Evolutionary conservation across 2,329 filamentous ascomycete species (phyloP).

Genomic region (Colletotrichum sp.): DNA sequence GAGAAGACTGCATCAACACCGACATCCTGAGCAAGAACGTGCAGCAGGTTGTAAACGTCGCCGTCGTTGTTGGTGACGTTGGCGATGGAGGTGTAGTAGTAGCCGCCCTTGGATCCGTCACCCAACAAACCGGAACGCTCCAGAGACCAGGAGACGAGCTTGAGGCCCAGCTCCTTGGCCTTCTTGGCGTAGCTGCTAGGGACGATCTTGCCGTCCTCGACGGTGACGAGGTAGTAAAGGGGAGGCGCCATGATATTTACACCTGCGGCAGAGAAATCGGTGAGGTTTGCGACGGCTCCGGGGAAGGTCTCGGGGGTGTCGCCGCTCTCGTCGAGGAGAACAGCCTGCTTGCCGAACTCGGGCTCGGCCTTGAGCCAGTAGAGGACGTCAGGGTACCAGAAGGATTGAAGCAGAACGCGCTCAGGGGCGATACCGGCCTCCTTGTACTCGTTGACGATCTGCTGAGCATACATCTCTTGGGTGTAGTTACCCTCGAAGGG

Average conservation of each 20-base stretch:
- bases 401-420: constrained; percentile 68
- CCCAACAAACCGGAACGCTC: constrained; percentile 68
- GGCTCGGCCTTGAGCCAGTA: constrained; percentile 71
- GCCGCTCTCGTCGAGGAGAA: constrained; percentile 68
- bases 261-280: constrained; percentile 58
- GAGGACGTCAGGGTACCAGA: constrained; percentile 65
- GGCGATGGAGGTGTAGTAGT: constrained; percentile 61
- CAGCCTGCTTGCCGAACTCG: constrained; percentile 63
- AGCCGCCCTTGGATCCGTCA: constrained; percentile 50
- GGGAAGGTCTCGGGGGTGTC: constrained; percentile 55
- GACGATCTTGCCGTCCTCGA: constrained; percentile 58
- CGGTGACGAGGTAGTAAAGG: constrained; percentile 63
- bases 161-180: constrained; percentile 64
- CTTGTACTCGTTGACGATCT: constrained; percentile 66
- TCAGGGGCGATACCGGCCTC: constrained; percentile 53
- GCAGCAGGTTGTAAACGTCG: constrained; percentile 68
- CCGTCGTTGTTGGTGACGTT: constrained; percentile 65
- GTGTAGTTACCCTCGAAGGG: constrained; percentile 69
- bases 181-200: constrained; percentile 66
- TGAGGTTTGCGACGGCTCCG: constrained; percentile 60
- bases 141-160: constrained; percentile 71
- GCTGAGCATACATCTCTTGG: constrained; percentile 66
- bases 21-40: constrained; percentile 66
- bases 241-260: constrained; percentile 68
- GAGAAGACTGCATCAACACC: constrained; percentile 67